Evolutionary conservation across 1,284 basidiomycete species (phyloP).

Genomic region (Apiotrichum domesticum): DNA sequence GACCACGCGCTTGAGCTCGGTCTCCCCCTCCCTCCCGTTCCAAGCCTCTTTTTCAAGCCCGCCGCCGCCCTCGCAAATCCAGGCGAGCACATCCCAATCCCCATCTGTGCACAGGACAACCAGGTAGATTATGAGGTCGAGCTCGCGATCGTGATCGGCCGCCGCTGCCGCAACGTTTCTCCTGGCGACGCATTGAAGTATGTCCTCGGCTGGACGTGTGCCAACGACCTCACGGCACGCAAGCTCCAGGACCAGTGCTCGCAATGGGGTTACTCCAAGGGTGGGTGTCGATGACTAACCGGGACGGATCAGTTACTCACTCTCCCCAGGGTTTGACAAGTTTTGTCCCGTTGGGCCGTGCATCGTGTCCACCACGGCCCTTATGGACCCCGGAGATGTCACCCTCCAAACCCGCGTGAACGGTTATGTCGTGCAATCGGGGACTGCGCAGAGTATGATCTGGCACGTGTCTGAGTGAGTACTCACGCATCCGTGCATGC

Average conservation of each 20-base stretch:
- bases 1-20: slow-evolving; percentile 24
- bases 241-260: slow-evolving; percentile 60
- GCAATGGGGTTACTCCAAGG: slow-evolving; percentile 80
- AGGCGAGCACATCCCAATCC: slow-evolving; percentile 60
- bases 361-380: slow-evolving; percentile 59
- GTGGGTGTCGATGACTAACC: slow-evolving; percentile 38
- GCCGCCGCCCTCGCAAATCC: slow-evolving; percentile 65
- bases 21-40: slow-evolving; percentile 51
- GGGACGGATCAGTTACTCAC: too few relatives aligned
- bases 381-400: slow-evolving; percentile 66
- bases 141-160: slow-evolving; percentile 76
- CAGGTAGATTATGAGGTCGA: slow-evolving; percentile 84
- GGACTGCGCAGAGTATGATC: slow-evolving; percentile 53
- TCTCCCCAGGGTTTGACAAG: slow-evolving; percentile 29
- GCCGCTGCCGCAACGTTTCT: slow-evolving; percentile 66
- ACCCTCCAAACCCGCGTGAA: slow-evolving; percentile 64
- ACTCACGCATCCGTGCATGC: too few relatives aligned
- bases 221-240: slow-evolving; percentile 77
- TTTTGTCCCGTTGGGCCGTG: slow-evolving; percentile 63
- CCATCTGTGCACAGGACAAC: slow-evolving; percentile 61
- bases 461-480: slow-evolving; percentile 26
- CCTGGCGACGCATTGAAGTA: slow-evolving; percentile 71
- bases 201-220: slow-evolving; percentile 70
- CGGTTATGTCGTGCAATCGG: slow-evolving; percentile 62
- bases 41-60: slow-evolving; percentile 76